Percentiles rank a stretch among this genome's conserved stretches.
Conservation (phyloP, 257 asterid genomes). For the Apocynum venetum region DNA sequence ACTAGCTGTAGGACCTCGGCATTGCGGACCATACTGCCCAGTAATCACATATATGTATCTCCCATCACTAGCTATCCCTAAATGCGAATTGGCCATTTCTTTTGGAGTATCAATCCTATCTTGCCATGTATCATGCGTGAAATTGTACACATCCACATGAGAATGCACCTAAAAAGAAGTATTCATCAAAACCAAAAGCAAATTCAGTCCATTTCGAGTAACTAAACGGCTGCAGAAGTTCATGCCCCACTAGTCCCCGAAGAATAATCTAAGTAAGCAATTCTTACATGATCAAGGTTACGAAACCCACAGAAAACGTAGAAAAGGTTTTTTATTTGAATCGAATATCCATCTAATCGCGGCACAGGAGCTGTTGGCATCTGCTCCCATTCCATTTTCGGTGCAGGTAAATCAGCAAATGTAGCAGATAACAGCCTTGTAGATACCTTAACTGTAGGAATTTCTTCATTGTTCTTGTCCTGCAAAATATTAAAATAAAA, state of each 20-base stretch:
- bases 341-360: constrained; percentile 67
- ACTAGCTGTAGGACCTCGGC: constrained; percentile 47
- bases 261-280: background rate
- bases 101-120: constrained; percentile 54
- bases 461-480: constrained; percentile 17
- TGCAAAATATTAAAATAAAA: background rate
- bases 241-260: background rate
- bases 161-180: constrained; percentile 52
- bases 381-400: constrained; percentile 67
- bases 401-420: constrained; percentile 78
- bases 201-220: background rate
- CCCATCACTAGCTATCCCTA: constrained; percentile 73
- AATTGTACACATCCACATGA: constrained; percentile 69
- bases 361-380: constrained; percentile 80
- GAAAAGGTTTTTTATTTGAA: constrained; percentile 58
- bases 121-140: constrained; percentile 52
- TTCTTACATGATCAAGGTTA: constrained; percentile 53
- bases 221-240: background rate
- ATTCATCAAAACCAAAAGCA: background rate
- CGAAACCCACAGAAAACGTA: constrained; percentile 61
- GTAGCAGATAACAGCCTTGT: constrained; percentile 46
- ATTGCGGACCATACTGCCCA: constrained; percentile 74
- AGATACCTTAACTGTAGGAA: constrained; percentile 19
- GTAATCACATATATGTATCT: constrained; percentile 59
- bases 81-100: constrained; percentile 74